These are phyloP conservation scores for Fragaria ananassa DNA, from an alignment of 306 rosid species.

Conservation along the genomic window DNA sequence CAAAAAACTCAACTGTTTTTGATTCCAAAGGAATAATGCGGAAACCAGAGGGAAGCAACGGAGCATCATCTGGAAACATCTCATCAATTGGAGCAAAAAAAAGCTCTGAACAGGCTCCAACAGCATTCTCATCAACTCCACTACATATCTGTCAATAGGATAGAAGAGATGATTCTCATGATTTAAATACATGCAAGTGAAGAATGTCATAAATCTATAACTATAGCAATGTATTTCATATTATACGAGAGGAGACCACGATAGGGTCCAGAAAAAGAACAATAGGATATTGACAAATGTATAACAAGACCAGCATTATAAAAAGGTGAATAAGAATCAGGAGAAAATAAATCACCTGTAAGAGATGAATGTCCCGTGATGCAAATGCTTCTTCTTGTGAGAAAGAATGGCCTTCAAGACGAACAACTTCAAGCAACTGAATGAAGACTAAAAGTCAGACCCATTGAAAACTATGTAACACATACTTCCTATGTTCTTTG, in stretches of 20 bases:
- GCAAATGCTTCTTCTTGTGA: constrained; percentile 84
- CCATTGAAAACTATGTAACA: background rate
- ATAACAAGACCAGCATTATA: background rate
- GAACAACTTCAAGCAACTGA: constrained; percentile 90
- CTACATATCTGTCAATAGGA: constrained; percentile 56
- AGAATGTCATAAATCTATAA: background rate
- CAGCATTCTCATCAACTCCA: constrained; percentile 77
- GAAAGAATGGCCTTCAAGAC: constrained; percentile 91
- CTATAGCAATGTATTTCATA: background rate
- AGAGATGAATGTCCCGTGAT: constrained; percentile 87
- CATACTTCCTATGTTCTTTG: background rate
- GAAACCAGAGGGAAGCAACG: constrained; percentile 89
- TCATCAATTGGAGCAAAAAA: constrained; percentile 89
- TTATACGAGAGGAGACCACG: background rate
- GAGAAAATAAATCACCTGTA: constrained; percentile 61
- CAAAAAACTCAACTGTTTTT: constrained; percentile 74
- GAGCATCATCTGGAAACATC: constrained; percentile 87
- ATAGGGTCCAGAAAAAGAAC: background rate
- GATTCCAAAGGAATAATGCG: constrained; percentile 90
- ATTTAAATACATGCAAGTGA: background rate
- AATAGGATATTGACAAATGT: background rate
- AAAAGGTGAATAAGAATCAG: background rate
- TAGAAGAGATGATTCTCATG: background rate
- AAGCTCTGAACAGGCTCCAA: constrained; percentile 83
- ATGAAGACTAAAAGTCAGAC: constrained; percentile 14